Evolutionary conservation across 2,329 filamentous ascomycete species (phyloP).

Genomic region (Cryoendolithus antarcticus): DNA sequence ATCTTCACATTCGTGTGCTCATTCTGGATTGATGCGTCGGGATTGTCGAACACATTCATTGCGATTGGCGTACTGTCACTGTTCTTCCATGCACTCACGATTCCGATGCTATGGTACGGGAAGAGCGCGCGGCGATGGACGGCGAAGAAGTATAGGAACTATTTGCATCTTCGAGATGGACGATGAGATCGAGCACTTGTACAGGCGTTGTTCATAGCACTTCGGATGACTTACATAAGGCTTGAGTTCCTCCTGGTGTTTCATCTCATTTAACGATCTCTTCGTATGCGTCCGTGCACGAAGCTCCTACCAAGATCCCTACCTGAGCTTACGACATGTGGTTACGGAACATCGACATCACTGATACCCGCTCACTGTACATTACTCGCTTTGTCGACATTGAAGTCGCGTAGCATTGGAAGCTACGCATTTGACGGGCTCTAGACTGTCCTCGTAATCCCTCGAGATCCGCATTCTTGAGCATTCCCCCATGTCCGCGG

Average conservation of each 20-base stretch:
- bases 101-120: constrained; percentile 31
- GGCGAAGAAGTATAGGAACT: not conserved
- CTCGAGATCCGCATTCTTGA: not conserved
- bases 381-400: no score
- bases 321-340: no score
- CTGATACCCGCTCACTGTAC: no score
- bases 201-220: not conserved
- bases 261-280: no score
- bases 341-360: no score
- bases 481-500: constrained; percentile 1
- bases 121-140: constrained; percentile 30
- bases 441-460: not conserved
- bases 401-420: no score
- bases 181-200: constrained; percentile 1
- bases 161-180: constrained; percentile 1
- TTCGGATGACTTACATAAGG: no score
- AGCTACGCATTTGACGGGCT: not conserved
- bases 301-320: no score
- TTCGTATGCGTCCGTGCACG: no score
- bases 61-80: constrained; percentile 30
- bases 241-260: no score
- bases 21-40: constrained; percentile 24
- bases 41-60: constrained; percentile 32
- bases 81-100: constrained; percentile 26
- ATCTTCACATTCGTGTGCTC: constrained; percentile 32